phyloP scores from a whole-genome alignment of 345 rosid species.

The Combretum micranthum region DNA sequence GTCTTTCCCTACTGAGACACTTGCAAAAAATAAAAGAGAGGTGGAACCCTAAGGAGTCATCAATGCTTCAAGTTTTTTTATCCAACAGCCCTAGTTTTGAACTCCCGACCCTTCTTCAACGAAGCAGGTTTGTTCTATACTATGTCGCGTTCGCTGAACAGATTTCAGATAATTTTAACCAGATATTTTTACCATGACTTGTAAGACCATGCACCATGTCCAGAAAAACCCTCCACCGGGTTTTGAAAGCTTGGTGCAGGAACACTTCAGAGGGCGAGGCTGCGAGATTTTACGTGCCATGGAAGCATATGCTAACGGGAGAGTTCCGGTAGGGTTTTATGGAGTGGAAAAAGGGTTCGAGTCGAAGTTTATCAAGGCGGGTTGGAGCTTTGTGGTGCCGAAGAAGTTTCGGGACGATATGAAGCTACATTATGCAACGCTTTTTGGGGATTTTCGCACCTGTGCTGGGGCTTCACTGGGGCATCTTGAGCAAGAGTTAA shows the following conservation, averaged over 20 bases:
- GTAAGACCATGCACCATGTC: conserved; percentile 27
- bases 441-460: conserved; percentile 15
- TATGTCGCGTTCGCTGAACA: conserved; percentile 15
- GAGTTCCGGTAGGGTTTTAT: conserved; percentile 27
- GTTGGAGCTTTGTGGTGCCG: conserved; percentile 3
- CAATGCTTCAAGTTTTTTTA: conserved; percentile 42
- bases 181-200: conserved; percentile 29
- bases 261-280: conserved; percentile 34
- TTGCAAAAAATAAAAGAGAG: conserved; percentile 35
- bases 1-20: conserved; percentile 52
- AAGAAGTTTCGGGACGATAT: conserved; percentile 24
- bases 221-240: conserved; percentile 31
- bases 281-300: conserved; percentile 27
- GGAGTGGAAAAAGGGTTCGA: not conserved
- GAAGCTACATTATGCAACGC: conserved; percentile 17
- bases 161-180: conserved; percentile 27
- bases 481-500: conserved; percentile 11
- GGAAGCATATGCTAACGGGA: conserved; percentile 24
- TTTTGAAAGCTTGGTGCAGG: conserved; percentile 28
- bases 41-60: conserved; percentile 43
- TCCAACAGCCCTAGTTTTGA: conserved; percentile 54
- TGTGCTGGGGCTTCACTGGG: conserved; percentile 25
- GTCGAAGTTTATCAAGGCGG: not conserved
- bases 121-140: conserved; percentile 25
- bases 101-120: conserved; percentile 44